Evolutionary conservation across 371 early-diverging fungal genomes (phyloP), one percentile per base, ranked within the genome.

Genomic region (Lichtheimia hyalospora): DNA sequence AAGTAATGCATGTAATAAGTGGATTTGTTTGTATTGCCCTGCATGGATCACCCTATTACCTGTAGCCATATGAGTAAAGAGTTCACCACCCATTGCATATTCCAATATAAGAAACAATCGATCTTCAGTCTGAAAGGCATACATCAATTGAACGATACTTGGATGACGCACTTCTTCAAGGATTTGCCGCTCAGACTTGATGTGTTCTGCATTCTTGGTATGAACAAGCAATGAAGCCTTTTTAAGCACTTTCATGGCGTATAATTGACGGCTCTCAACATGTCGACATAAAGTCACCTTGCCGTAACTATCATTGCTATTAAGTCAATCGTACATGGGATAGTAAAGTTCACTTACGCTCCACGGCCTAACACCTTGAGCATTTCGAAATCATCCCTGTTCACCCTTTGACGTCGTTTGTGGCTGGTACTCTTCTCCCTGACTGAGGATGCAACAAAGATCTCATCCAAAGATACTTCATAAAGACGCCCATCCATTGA

Each of bases 1-100:
- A 2, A 25, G 5, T 25, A 25, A 25, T 27, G 27, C 27, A 27
- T n/a, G n/a, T 25, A 5, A 25, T 34, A 0, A 34, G 34, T 34
- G 34, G 27, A 34, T 34, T 8, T 34, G 34, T 34, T 34, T 34
- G 8, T 10, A 34, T 34, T 8, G 6, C 34, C 34, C 34, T 34
- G 34, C 34, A 34, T 34, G 6, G 10, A 34, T 34, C 34, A 6
- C 34, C 34, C 8, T 34, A 10, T 63, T 70, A 80, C 84, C 84
- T 55, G 80, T 69, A 61, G 88, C 90, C 77, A 99, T 82, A 71
- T 96, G 97, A 58, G 89, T 89, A 70, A 99, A 99, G 56, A 99
- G 75, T 81, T 99, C 99, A 15, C 99, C 99, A 52, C 99, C 99
- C 15, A 91, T 90, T 40, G 96, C 95, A 84, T 95, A 99, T 62